Percentiles rank a stretch among this genome's conserved stretches.
These are phyloP conservation scores for Acanthamoeba healyi DNA, from an alignment of 208 protist species.

Conservation along the genomic window DNA sequence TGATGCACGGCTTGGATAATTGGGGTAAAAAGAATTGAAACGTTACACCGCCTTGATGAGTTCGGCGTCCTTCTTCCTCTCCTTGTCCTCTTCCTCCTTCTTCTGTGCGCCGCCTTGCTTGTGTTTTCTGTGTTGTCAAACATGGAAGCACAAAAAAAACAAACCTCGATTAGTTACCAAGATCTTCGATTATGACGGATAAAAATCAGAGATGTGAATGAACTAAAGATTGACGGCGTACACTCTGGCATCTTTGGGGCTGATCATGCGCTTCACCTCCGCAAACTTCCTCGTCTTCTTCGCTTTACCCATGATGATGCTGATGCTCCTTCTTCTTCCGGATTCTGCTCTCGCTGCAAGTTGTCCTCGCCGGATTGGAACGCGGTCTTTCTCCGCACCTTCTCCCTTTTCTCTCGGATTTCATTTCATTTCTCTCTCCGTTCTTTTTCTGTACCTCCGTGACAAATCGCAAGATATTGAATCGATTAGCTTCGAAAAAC, in stretches of 20 bases:
- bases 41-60: slow-evolving; percentile 1
- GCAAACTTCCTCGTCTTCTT: slow-evolving; percentile 88
- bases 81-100: slow-evolving; percentile 53
- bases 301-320: slow-evolving; percentile 80
- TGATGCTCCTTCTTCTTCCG: no score
- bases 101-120: slow-evolving; percentile 28
- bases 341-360: background rate
- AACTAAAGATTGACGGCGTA: background rate
- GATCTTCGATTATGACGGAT: background rate
- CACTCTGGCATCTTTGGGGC: slow-evolving; percentile 86
- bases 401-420: background rate
- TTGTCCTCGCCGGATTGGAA: background rate
- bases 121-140: background rate
- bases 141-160: no score
- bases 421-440: slow-evolving; percentile 55
- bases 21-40: background rate
- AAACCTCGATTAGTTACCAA: no score
- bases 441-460: slow-evolving; percentile 1
- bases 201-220: background rate
- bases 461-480: no score
- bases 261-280: slow-evolving; percentile 88
- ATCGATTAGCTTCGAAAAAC: no score
- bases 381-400: background rate
- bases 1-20: background rate
- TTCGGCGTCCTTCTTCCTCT: slow-evolving; percentile 61